A percentile compares a stretch with the other conserved stretches of the same genome.
Conservation (phyloP, 2,329 filamentous ascomycete genomes). For the Epichloe elymi region DNA sequence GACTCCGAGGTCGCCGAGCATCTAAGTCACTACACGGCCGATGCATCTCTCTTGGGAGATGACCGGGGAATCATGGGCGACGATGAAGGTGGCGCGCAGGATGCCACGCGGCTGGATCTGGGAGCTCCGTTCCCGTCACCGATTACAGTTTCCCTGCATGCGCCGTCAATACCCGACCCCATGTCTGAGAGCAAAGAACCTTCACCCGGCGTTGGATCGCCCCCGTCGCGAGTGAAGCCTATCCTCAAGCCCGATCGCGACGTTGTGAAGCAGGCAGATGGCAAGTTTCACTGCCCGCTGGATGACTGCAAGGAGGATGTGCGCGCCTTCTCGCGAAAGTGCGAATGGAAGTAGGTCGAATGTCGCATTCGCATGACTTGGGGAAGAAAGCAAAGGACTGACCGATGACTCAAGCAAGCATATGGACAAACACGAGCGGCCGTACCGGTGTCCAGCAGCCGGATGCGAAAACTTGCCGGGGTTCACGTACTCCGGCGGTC, state of each 20-base stretch:
- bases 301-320: slow-evolving; percentile 53
- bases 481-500: slow-evolving; percentile 88
- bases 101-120: slow-evolving; percentile 27
- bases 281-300: slow-evolving; percentile 66
- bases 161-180: slow-evolving; percentile 19
- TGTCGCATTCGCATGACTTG: neutral
- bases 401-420: slow-evolving; percentile 56
- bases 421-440: slow-evolving; percentile 95
- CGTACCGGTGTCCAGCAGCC: slow-evolving; percentile 72
- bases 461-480: slow-evolving; percentile 85
- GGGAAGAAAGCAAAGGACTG: slow-evolving; percentile 10
- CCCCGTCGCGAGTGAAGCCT: slow-evolving; percentile 32
- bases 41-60: slow-evolving; percentile 14
- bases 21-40: slow-evolving; percentile 29
- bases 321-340: slow-evolving; percentile 64
- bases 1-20: slow-evolving; percentile 30
- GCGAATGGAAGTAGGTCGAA: slow-evolving; percentile 77
- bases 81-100: slow-evolving; percentile 25
- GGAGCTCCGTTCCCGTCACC: slow-evolving; percentile 22
- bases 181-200: slow-evolving; percentile 22
- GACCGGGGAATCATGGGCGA: slow-evolving; percentile 21
- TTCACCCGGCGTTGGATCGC: slow-evolving; percentile 19
- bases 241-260: slow-evolving; percentile 47
- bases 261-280: slow-evolving; percentile 49
- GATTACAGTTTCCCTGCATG: slow-evolving; percentile 18